Base-by-base conservation (phyloP, 768 basidiomycete species). In the Lactarius evosmus region DNA sequence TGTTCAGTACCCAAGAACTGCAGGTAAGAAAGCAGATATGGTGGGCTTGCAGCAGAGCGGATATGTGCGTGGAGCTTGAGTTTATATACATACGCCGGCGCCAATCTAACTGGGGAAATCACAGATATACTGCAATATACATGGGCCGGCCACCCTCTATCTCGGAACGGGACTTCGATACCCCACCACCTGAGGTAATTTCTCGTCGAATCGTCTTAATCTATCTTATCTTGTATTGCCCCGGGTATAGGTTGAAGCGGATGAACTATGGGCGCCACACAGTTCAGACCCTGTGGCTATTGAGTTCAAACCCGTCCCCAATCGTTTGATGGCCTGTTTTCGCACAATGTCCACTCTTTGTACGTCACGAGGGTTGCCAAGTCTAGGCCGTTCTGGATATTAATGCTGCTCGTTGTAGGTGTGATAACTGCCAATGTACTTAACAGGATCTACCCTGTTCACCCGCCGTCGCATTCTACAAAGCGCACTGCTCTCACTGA, bases 21-120 rank as follows among this genome's bases (percentile, higher is more conserved):
- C 88, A 91, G 72, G 82, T 80, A 5, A 80, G 90, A 66, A 83
- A 84, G 56, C 88, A 89, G 67, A 87, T 91, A 49, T 93, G 90
- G 90, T 91, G 88, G 87, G 79, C 81, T 17, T 91, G 89, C 70
- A 82, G 83, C 69, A 75, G 86, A 49, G 83, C 84, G 49, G 89
- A 93, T 69, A 82, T 87, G 88, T 89, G 66, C 34, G 81, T 61
- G 40, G 30, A 38, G 40, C 16, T 33, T 33, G 51, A 25, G 27
- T 36, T 65, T 67, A 44, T 51, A 34, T 59, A n/a, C 63, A 46
- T 55, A 22, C 56, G 27, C 41, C 29, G 40, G 25, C 33, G 27
- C 46, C 40, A 60, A 60, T 56, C 61, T 65, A 38, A 49, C 44
- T 58, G 29, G 27, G 56, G 54, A 54, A 57, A 65, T 36, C 25